Percentiles rank a stretch among this genome's conserved stretches.
These are phyloP conservation scores for Onygenales sp. DNA, from an alignment of 2,329 filamentous ascomycete species.

Conservation along the genomic window DNA sequence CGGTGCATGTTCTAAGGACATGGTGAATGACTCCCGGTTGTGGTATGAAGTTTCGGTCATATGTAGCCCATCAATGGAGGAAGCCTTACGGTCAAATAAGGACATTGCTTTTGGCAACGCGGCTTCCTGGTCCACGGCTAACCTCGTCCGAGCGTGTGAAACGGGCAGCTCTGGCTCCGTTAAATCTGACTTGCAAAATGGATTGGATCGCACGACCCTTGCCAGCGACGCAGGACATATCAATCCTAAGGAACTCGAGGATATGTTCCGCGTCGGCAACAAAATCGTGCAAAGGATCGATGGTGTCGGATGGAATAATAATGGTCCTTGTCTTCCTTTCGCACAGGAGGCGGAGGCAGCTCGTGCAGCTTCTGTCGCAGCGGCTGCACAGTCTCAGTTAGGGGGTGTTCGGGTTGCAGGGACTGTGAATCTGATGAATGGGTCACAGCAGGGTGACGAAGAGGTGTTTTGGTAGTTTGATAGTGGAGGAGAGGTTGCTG, in stretches of 20 bases:
- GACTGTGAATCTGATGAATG: not conserved
- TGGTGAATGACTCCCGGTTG: slow-evolving; percentile 23
- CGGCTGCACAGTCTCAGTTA: not conserved
- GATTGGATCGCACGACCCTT: not conserved
- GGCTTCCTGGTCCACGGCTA: not conserved
- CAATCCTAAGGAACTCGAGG: slow-evolving; percentile 6
- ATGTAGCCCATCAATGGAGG: slow-evolving; percentile 23
- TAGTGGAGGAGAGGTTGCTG: not conserved
- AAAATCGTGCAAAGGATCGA: slow-evolving; percentile 29
- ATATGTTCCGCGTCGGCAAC: slow-evolving; percentile 23
- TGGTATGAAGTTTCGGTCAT: slow-evolving; percentile 33
- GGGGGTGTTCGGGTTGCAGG: not conserved
- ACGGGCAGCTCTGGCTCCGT: slow-evolving; percentile 2
- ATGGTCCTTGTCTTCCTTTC: slow-evolving; percentile 6
- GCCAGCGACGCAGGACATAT: not conserved
- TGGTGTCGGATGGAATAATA: slow-evolving; percentile 24
- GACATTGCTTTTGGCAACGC: slow-evolving; percentile 22
- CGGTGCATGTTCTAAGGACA: slow-evolving; percentile 16
- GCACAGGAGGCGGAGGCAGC: not conserved
- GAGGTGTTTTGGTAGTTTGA: slow-evolving; percentile 3
- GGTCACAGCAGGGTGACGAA: not conserved
- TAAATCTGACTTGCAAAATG: not conserved
- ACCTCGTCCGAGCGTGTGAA: not conserved
- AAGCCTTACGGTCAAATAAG: slow-evolving; percentile 23
- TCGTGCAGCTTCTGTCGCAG: not conserved